Evolutionary conservation across 441 rosid genomes (phyloP).

Genomic region (Flueggea neowawraea): DNA sequence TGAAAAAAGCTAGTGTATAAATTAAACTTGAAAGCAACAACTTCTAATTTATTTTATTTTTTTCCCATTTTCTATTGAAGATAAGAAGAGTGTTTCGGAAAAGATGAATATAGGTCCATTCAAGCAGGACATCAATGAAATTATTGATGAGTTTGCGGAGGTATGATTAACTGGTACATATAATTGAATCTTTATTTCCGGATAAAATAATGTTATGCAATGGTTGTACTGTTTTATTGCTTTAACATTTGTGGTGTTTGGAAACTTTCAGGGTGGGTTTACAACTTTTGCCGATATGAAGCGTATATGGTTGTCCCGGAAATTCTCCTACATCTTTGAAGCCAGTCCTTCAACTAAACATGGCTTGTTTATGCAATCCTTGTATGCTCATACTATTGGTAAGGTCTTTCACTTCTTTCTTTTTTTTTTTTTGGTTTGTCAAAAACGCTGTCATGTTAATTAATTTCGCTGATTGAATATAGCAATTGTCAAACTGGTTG

Average conservation of each 20-base stretch:
- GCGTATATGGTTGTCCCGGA: constrained; percentile 63
- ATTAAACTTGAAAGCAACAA: too few relatives aligned
- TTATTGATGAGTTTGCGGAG: constrained; percentile 58
- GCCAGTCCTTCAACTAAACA: constrained; percentile 51
- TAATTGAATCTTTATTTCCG: background rate
- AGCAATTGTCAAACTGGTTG: background rate
- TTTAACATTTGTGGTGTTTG: constrained; percentile 1
- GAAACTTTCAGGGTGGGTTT: constrained; percentile 33
- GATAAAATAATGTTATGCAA: background rate
- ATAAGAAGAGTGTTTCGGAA: too few relatives aligned
- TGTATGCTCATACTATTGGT: constrained; percentile 71
- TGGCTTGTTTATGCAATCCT: constrained; percentile 71
- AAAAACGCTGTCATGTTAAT: too few relatives aligned
- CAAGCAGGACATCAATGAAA: constrained; percentile 77
- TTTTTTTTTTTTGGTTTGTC: background rate
- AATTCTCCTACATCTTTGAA: constrained; percentile 64
- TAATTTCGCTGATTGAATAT: background rate
- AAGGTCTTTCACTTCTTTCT: constrained; percentile 6
- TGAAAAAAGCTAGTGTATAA: too few relatives aligned
- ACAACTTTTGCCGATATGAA: constrained; percentile 61
- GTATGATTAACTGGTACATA: constrained; percentile 16
- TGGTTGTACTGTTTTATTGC: background rate
- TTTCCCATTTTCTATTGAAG: too few relatives aligned
- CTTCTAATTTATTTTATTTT: too few relatives aligned
- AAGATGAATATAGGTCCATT: constrained; percentile 24